A percentile compares a stretch with the other conserved stretches of the same genome.
These are phyloP conservation scores for Dispira parvispora DNA, from an alignment of 192 early-diverging fungal genomes.

Conservation along the genomic window DNA sequence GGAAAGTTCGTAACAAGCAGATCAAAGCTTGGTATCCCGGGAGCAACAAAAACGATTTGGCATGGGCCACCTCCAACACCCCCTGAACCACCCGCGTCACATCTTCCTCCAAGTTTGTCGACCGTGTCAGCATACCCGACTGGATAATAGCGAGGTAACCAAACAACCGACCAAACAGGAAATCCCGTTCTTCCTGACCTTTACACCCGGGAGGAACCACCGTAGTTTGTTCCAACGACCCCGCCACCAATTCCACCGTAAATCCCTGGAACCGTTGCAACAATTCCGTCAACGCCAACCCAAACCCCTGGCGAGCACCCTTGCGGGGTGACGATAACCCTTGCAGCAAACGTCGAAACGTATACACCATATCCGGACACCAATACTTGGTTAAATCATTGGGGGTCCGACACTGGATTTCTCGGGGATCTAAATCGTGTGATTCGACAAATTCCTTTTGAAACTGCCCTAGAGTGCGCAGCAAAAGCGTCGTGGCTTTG, in stretches of 20 bases:
- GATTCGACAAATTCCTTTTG: slow-evolving; percentile 24
- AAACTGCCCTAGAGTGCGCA: slow-evolving; percentile 33
- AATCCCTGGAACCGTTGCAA: no score
- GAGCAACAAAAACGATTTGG: slow-evolving; percentile 72
- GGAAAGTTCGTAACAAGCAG: no score
- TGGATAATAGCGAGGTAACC: slow-evolving; percentile 66
- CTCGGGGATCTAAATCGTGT: slow-evolving; percentile 14
- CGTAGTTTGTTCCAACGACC: slow-evolving; percentile 49
- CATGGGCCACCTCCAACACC: slow-evolving; percentile 45
- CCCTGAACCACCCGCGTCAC: slow-evolving; percentile 46
- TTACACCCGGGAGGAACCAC: slow-evolving; percentile 45
- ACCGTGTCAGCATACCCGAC: slow-evolving; percentile 52
- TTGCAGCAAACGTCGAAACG: slow-evolving; percentile 66
- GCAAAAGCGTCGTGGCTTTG: slow-evolving; percentile 45
- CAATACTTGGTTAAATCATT: slow-evolving; percentile 44
- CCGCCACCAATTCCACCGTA: slow-evolving; percentile 33
- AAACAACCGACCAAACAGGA: slow-evolving; percentile 83
- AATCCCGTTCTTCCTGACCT: slow-evolving; percentile 78
- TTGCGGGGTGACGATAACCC: slow-evolving; percentile 74
- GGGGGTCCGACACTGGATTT: slow-evolving; percentile 24
- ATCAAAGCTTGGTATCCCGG: slow-evolving; percentile 52
- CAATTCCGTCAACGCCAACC: slow-evolving; percentile 81
- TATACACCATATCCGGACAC: slow-evolving; percentile 73
- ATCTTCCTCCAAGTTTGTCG: slow-evolving; percentile 48
- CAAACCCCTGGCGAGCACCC: slow-evolving; percentile 88